phyloP scores from a whole-genome alignment of 2,329 filamentous ascomycete species.

The Clarireedia hainanense region DNA sequence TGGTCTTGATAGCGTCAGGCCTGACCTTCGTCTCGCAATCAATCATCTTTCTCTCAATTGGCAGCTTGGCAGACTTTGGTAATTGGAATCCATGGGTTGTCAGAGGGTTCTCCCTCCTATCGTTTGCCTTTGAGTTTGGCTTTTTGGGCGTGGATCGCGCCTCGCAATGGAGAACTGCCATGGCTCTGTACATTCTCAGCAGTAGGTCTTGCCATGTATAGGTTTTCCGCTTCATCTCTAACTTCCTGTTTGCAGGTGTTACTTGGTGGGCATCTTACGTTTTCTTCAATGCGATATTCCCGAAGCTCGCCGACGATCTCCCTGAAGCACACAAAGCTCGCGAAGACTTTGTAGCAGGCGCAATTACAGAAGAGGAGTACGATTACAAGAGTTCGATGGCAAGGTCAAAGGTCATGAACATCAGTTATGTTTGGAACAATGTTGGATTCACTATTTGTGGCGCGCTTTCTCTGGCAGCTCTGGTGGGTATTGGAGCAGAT shows the following conservation, averaged over 20 bases:
- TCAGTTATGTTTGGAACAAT: slow-evolving; percentile 28
- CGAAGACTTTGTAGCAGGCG: slow-evolving; percentile 18
- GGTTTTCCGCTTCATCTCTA: not conserved
- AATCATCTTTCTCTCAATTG: slow-evolving; percentile 24
- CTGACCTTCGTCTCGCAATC: slow-evolving; percentile 25
- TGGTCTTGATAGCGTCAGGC: slow-evolving; percentile 25
- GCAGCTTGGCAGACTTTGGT: slow-evolving; percentile 27
- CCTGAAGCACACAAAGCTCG: slow-evolving; percentile 22
- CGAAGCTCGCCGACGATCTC: slow-evolving; percentile 26
- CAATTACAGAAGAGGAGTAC: slow-evolving; percentile 21
- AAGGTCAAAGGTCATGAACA: slow-evolving; percentile 27
- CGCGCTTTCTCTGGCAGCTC: slow-evolving; percentile 23
- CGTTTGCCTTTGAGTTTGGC: slow-evolving; percentile 28
- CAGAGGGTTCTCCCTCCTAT: slow-evolving; percentile 23
- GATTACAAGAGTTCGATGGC: slow-evolving; percentile 25
- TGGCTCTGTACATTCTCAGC: slow-evolving; percentile 28
- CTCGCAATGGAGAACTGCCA: slow-evolving; percentile 24
- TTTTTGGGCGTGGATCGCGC: slow-evolving; percentile 24
- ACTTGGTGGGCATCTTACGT: slow-evolving; percentile 29
- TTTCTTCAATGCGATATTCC: slow-evolving; percentile 29
- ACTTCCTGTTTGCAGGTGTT: slow-evolving; percentile 15
- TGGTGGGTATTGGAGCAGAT: slow-evolving; percentile 23
- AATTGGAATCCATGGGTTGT: slow-evolving; percentile 29
- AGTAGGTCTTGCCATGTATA: slow-evolving; percentile 16
- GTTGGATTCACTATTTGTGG: slow-evolving; percentile 25